These are phyloP conservation scores for Talaromyces liani DNA, from an alignment of 495 filamentous ascomycete species.

Conservation along the genomic window DNA sequence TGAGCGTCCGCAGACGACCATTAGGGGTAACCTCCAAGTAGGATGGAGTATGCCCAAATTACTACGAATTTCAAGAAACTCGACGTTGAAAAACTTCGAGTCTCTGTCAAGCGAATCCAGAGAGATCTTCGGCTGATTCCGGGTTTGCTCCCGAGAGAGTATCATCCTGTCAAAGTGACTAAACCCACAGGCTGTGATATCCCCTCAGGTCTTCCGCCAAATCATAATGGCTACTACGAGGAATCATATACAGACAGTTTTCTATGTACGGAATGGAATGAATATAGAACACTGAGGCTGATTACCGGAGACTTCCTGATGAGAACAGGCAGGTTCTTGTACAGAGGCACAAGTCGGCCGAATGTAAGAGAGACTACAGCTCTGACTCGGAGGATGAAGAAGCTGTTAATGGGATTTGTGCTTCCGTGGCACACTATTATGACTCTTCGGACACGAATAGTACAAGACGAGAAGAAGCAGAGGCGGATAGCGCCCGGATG, in stretches of 20 bases:
- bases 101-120: conserved; percentile 5
- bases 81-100: conserved; percentile 9
- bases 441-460: neutral
- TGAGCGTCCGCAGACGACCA: conserved; percentile 75
- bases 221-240: neutral
- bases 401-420: neutral
- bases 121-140: neutral
- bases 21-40: conserved; percentile 87
- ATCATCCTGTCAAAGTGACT: neutral
- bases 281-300: neutral
- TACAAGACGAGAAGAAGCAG: neutral
- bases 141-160: neutral
- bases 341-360: neutral
- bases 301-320: neutral
- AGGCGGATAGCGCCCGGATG: neutral
- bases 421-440: neutral
- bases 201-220: neutral
- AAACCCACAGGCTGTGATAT: neutral
- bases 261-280: neutral
- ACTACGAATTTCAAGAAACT: neutral
- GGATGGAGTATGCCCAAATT: conserved; percentile 45
- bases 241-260: neutral
- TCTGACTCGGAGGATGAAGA: neutral
- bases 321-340: neutral
- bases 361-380: neutral